phyloP scores from a whole-genome alignment of 306 rosid genomes.

The Hylodesmum podocarpum region DNA sequence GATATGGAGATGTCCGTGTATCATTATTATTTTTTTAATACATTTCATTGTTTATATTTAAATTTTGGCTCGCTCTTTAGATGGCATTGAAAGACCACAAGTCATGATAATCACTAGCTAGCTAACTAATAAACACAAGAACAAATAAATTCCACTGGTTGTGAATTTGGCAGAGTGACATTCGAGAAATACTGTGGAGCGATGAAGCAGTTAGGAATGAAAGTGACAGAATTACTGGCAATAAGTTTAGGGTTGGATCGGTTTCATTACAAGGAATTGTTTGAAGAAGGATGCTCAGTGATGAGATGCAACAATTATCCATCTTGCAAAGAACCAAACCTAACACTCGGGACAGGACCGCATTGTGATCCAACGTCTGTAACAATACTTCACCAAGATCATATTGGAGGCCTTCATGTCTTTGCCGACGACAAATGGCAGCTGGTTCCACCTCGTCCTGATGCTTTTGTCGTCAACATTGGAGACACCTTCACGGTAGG shows the following conservation, averaged over 20 bases:
- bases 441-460: slow-evolving; percentile 45
- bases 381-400: slow-evolving; percentile 77
- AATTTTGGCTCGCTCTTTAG: neutral
- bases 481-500: slow-evolving; percentile 74
- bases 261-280: slow-evolving; percentile 44
- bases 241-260: slow-evolving; percentile 66
- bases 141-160: neutral
- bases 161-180: slow-evolving; percentile 33
- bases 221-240: slow-evolving; percentile 56
- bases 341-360: slow-evolving; percentile 70
- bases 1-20: neutral
- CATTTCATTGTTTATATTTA: neutral
- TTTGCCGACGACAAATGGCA: slow-evolving; percentile 59
- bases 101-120: neutral
- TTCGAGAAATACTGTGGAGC: slow-evolving; percentile 65
- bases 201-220: slow-evolving; percentile 54
- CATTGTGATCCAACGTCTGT: slow-evolving; percentile 81
- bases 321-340: slow-evolving; percentile 47
- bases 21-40: too few species aligned
- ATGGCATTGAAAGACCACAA: slow-evolving; percentile 2
- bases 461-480: slow-evolving; percentile 66
- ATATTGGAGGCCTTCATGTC: slow-evolving; percentile 73
- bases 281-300: slow-evolving; percentile 58
- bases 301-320: slow-evolving; percentile 87
- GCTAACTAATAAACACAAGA: too few species aligned